Percentiles rank a stretch among this genome's conserved stretches.
phyloP scores from a whole-genome alignment of 1,139 yeast genomes.

The Debaryomyces coudertii region DNA sequence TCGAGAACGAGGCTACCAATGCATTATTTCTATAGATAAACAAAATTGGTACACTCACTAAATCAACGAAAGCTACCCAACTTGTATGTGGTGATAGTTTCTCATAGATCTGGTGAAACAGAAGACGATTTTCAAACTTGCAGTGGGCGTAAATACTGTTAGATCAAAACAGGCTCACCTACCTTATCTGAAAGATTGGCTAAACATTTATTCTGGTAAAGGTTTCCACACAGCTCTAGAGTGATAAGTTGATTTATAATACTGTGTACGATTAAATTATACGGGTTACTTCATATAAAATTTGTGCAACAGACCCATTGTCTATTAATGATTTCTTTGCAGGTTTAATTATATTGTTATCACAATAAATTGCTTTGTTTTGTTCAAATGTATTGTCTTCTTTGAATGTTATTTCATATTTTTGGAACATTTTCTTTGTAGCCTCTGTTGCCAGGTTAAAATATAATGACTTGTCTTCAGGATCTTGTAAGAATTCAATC shows the following conservation, averaged over 20 bases:
- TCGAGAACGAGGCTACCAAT: slow-evolving; percentile 85
- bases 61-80: slow-evolving; percentile 80
- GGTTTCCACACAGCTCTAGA: slow-evolving; percentile 58
- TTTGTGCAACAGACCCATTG: slow-evolving; percentile 31
- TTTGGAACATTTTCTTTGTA: slow-evolving; percentile 16
- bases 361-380: slow-evolving; percentile 18
- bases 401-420: slow-evolving; percentile 16
- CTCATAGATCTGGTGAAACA: slow-evolving; percentile 96
- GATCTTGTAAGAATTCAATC: slow-evolving; percentile 27
- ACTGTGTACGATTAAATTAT: slow-evolving; percentile 2
- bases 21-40: slow-evolving; percentile 89
- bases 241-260: slow-evolving; percentile 24
- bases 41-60: slow-evolving; percentile 85
- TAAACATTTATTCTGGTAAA: slow-evolving; percentile 79
- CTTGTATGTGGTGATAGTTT: slow-evolving; percentile 64
- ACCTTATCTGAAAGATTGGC: slow-evolving; percentile 97
- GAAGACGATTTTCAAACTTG: too few relatives aligned
- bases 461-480: slow-evolving; percentile 21
- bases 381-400: slow-evolving; percentile 10
- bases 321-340: slow-evolving; percentile 23
- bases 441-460: slow-evolving; percentile 19
- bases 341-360: slow-evolving; percentile 14
- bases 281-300: slow-evolving; percentile 20
- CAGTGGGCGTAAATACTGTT: too few relatives aligned
- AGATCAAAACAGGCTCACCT: slow-evolving; percentile 97